Evolutionary conservation across 2,329 filamentous ascomycete genomes (phyloP).

Genomic region (Botrytis deweyae): DNA sequence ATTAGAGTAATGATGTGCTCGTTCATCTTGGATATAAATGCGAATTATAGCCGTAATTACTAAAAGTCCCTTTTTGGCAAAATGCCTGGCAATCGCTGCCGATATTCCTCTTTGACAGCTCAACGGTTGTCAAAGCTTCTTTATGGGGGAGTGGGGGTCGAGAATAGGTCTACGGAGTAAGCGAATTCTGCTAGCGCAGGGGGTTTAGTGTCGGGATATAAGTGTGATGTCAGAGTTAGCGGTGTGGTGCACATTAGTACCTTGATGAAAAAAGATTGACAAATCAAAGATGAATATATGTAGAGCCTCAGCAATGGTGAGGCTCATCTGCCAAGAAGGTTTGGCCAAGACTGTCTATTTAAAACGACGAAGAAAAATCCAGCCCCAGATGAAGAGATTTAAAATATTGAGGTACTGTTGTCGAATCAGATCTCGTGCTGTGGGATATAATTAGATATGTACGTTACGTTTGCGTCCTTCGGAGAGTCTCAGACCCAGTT

Average conservation of each 20-base stretch:
- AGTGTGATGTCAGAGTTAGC: not conserved
- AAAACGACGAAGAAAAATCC: not conserved
- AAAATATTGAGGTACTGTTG: not conserved
- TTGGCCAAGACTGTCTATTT: not conserved
- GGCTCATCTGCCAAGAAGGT: not conserved
- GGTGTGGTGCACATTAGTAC: not conserved
- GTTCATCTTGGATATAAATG: not conserved
- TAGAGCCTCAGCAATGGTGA: not conserved
- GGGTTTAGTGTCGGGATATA: not conserved
- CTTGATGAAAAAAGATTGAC: not conserved
- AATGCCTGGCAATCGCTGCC: not conserved
- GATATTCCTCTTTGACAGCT: not conserved
- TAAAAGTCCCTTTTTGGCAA: not conserved
- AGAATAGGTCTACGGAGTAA: not conserved
- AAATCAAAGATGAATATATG: not conserved
- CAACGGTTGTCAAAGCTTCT: not conserved
- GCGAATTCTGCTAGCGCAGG: not conserved
- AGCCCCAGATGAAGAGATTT: not conserved
- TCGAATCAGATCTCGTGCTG: not conserved
- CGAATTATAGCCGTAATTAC: not conserved
- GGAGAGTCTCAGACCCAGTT: not conserved
- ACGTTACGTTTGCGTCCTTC: not conserved
- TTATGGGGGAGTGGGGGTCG: too few relatives aligned
- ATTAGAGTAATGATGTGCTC: not conserved
- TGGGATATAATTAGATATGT: not conserved